A percentile compares a stretch with the other conserved stretches of the same genome.
Evolutionary conservation across 495 filamentous ascomycete genomes (phyloP).

Genomic region (Podospora appendiculata): DNA sequence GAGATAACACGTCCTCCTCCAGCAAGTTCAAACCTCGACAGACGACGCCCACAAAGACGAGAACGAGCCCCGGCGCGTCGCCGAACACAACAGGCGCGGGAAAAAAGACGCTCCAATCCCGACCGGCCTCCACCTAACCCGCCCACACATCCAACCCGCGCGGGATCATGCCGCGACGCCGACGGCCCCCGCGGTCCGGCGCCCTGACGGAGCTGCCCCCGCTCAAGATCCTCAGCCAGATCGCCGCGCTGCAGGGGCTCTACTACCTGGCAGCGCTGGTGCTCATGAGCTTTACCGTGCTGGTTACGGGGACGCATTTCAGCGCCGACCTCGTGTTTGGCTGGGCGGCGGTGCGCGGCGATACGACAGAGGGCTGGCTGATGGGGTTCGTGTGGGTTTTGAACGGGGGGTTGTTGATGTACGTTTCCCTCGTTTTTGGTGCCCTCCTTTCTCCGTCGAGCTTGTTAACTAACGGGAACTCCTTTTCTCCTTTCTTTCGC

Average conservation of each 20-base stretch:
- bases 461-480: not conserved
- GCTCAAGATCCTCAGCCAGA: slow-evolving; percentile 78
- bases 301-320: slow-evolving; percentile 72
- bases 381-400: slow-evolving; percentile 81
- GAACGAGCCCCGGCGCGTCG: not conserved
- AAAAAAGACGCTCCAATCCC: too few relatives aligned
- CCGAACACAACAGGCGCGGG: not conserved
- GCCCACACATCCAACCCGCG: too few relatives aligned
- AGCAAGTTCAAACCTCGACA: too few relatives aligned
- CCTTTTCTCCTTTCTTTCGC: slow-evolving; percentile 3
- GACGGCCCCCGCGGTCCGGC: slow-evolving; percentile 70
- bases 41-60: too few relatives aligned
- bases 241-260: slow-evolving; percentile 71
- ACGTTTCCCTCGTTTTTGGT: slow-evolving; percentile 25
- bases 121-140: too few relatives aligned
- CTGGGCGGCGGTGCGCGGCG: slow-evolving; percentile 77
- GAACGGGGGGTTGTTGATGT: slow-evolving; percentile 67
- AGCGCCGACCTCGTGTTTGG: slow-evolving; percentile 63
- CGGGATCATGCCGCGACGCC: slow-evolving; percentile 58
- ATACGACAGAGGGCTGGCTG: slow-evolving; percentile 90
- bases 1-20: too few relatives aligned
- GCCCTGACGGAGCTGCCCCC: slow-evolving; percentile 76
- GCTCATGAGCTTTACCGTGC: slow-evolving; percentile 79
- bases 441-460: not conserved
- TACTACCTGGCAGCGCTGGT: slow-evolving; percentile 72